Base-by-base conservation (phyloP, 495 filamentous ascomycete genomes). In the Delitschia confertaspora region DNA sequence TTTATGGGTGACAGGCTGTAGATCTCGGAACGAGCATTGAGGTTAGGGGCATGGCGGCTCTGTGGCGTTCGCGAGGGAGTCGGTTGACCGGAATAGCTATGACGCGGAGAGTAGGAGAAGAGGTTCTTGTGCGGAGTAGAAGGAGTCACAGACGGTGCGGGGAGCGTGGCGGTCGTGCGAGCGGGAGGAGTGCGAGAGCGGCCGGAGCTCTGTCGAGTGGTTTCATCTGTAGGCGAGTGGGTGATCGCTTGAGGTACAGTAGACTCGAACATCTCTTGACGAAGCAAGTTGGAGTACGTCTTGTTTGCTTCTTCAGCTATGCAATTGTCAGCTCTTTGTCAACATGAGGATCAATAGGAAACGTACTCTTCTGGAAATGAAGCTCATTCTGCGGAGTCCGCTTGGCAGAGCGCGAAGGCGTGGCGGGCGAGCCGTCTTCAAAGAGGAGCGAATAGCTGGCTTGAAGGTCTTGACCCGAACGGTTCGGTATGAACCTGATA, bases 61-160 rank as follows among this genome's bases (percentile, higher is more conserved):
- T 87, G 81, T 6, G 91, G 88, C 0, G 91, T 96, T 63, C 86
- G 81, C 10, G 82, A 85, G 13, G 87, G 88, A 3, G 88, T 93
- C 0, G 80, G 83, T 34, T 88, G 83, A 4, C 76, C 78, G 19
- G 78, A 80, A 39, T 77, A 72, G 51, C 73, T 72, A 53, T 82
- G 74, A 14, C 84, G 76, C 8, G 86, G 85, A 9, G 86, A 87
- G 53, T 93, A 98, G 36, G 82, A 83, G 63, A 98, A 95, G 25
- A 98, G 76, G 57, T 95, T 96, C 67, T 95, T 96, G 60, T 93
- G 87, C 3, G 91, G 91, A 6, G 91, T 96, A 3, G 88, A 88
- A 0, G 93, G 91, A 3, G 87, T 94, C 31, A 91, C 69, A 33
- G 71, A 76, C 4, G 82, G 68, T 8, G 56, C 58, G 11, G 82